Evolutionary conservation across 1,284 basidiomycete genomes (phyloP), one percentile per base, ranked within the genome.

Genomic region (Stygiomarasmius scandens): DNA sequence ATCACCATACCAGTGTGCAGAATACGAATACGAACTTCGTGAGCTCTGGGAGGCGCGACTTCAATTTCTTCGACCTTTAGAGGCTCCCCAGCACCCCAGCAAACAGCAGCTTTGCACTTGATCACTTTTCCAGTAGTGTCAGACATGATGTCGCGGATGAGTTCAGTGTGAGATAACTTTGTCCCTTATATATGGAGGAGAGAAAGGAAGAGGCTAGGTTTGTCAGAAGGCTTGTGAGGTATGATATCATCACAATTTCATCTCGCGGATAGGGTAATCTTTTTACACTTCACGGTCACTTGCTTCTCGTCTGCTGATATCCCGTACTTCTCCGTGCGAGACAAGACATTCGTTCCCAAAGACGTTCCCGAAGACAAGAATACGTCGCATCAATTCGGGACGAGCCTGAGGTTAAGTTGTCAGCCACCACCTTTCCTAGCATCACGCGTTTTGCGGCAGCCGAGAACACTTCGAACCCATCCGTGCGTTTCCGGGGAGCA

Each of bases 11-110:
- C 92, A 52, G 92, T 95, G 78, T 95, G 86, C 54, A 96, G 82
- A 67, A 99, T 92, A 68, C 89, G 86, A 71, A 98, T 94, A 61
- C 96, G 84, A 66, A 99, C 96, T 81, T 99, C 96, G 71, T 93
- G 84, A 23, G 89, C 88, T 60, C 81, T 82, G 46, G 96, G 97
- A 53, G 97, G 95, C 36, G 89, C 91, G 43, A 99, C 97, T 70
- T 97, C 90, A 68, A 99, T 87, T 34, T 93, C 86, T 74, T 99
- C 96, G 67, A 98, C 78, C 64, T 89, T 87, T 64, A 99, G 86
- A 43, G 90, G 86, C 71, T 97, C 87, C 61, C 91, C 91, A 19
- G 96, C 94, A 61, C 84, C 94, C 97, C 96, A 99, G 70, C 95
- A 97, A 61, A 98, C 89, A 53, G 96, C 96, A 52, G 95, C 95